Evolutionary conservation across 2,329 filamentous ascomycete genomes (phyloP), one percentile per base, ranked within the genome.

Genomic region (Amauroascus niger): DNA sequence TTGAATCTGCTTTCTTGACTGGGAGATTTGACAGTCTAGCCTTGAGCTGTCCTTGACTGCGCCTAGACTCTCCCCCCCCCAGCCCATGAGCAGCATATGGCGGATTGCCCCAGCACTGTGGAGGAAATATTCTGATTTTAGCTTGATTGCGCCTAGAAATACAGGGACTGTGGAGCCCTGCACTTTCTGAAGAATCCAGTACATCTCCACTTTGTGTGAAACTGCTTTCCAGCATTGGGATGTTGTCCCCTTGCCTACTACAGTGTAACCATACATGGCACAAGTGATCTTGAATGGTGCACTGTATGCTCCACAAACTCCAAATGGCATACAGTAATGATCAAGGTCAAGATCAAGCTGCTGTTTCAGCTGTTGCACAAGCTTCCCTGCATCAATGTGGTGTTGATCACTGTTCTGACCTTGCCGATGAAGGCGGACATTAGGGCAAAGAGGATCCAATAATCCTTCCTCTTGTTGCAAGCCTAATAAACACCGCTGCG

Each of bases 231-330:
- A 66, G 9, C 59, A 59, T 20, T 45, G 9, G 1, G 59, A 61
- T 7, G 61, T 67, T 1, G 65, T 68, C 16, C 63, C 64, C 57
- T 69, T 69, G 9, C 63, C 65, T 32, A 68, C 49, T 26, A 62
- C 20, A 1, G 60, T 60, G 40, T 62, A 62, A 2, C 64, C 62
- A 50, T 61, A 64, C 22, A 45, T 46, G 9, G 56, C 28, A 51
- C 57, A 65, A 3, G 61, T 65, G 46, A 67, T 56, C 52, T 65
- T 65, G 48, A 67, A 67, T 28, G 59, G 62, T 4, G 61, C 63
- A 7, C 65, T 63, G 16, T 50, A 63, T 9, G 59, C 40, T n/a
- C 64, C 63, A 59, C 59, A 62, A 24, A 8, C 16, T 14, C 65
- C 62, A 0, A 66, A 57, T 2, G 61, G 64, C 8, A 61, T 63